A percentile compares a stretch with the other conserved stretches of the same genome.
Evolutionary conservation across 1,284 basidiomycete genomes (phyloP).

Genomic region (Trametes pubescens): DNA sequence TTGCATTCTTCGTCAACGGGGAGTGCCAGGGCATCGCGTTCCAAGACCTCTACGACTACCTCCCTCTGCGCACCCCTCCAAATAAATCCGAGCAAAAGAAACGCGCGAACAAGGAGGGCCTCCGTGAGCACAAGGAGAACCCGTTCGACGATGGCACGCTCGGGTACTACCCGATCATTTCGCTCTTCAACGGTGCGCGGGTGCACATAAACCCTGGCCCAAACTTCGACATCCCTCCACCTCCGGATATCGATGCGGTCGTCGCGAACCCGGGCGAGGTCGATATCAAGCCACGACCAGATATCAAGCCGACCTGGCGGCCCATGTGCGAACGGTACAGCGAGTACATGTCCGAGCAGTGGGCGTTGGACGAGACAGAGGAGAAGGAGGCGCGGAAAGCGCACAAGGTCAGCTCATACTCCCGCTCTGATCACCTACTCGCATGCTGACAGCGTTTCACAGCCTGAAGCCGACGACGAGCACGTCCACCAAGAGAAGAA

Average conservation of each 20-base stretch:
- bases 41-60: constrained; percentile 89
- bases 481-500: constrained; percentile 32
- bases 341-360: constrained; percentile 83
- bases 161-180: constrained; percentile 96
- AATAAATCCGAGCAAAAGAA: constrained; percentile 61
- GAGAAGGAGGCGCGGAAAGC: constrained; percentile 63
- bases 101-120: constrained; percentile 64
- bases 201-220: constrained; percentile 91
- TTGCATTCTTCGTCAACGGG: constrained; percentile 95
- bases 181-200: constrained; percentile 90
- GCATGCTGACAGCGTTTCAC: not conserved
- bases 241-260: constrained; percentile 71
- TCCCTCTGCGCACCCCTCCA: constrained; percentile 78
- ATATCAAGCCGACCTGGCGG: constrained; percentile 65
- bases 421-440: not conserved
- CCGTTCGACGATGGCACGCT: constrained; percentile 93
- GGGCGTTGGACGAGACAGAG: constrained; percentile 71
- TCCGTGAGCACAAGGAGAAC: constrained; percentile 81
- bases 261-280: constrained; percentile 46
- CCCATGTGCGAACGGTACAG: constrained; percentile 80
- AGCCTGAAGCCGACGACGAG: constrained; percentile 25
- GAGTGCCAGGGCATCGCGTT: constrained; percentile 88
- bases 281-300: constrained; percentile 44
- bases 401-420: constrained; percentile 24
- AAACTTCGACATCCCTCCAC: constrained; percentile 82